Percentiles rank a stretch among this genome's conserved stretches.
Conservation (phyloP, 306 rosid species). For the Trifolium repens region DNA sequence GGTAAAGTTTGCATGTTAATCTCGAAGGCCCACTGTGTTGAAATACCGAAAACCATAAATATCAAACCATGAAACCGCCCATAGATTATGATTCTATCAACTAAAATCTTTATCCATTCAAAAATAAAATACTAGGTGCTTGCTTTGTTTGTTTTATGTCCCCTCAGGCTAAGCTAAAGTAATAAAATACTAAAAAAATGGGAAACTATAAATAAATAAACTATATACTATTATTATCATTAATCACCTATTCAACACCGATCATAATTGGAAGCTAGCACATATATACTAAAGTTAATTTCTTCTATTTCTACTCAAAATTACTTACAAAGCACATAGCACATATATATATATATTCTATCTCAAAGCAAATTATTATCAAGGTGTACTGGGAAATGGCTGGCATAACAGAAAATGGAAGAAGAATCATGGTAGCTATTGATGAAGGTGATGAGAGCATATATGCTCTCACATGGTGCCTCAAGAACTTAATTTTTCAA, state of each 20-base stretch:
- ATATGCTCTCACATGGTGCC: conserved; percentile 83
- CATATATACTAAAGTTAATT: not conserved
- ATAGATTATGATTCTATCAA: conserved; percentile 39
- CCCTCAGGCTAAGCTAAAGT: not conserved
- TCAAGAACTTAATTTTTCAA: conserved; percentile 55
- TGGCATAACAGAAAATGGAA: conserved; percentile 46
- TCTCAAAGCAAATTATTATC: too few species aligned
- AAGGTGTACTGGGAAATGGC: conserved; percentile 44
- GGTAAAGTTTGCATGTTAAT: not conserved
- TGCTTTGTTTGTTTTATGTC: not conserved
- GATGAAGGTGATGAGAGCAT: conserved; percentile 92
- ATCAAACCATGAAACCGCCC: conserved; percentile 54
- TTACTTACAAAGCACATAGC: too few species aligned
- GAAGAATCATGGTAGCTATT: conserved; percentile 81
- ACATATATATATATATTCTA: too few species aligned
- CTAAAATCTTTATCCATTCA: not conserved
- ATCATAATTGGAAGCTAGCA: not conserved
- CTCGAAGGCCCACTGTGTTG: conserved; percentile 33
- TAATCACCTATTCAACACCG: not conserved
- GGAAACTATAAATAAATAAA: not conserved
- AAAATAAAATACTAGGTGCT: not conserved
- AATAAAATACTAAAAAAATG: not conserved
- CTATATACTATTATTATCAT: not conserved
- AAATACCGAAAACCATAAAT: conserved; percentile 35
- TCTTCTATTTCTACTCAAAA: not conserved